phyloP scores from a whole-genome alignment of 2,329 filamentous ascomycete species.

The Alternaria gansuensis region DNA sequence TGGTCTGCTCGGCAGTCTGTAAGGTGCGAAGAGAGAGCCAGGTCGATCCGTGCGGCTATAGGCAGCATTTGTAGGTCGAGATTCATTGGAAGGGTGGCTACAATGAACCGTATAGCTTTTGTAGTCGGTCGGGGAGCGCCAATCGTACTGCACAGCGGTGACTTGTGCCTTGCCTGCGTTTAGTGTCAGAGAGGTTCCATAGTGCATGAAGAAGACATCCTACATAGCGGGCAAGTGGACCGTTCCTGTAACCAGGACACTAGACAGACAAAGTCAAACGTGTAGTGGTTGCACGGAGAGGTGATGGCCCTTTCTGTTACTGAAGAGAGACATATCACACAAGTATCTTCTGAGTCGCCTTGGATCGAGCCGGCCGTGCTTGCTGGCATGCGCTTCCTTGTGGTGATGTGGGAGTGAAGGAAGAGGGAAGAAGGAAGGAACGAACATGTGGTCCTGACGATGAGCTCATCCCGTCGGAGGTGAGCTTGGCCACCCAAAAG shows the following conservation, averaged over 20 bases:
- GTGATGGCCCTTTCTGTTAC: slow-evolving; percentile 77
- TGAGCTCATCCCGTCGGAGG: slow-evolving; percentile 28
- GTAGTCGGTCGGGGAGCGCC: slow-evolving; percentile 61
- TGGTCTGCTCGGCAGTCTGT: slow-evolving; percentile 31
- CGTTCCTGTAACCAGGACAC: slow-evolving; percentile 80
- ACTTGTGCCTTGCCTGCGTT: slow-evolving; percentile 61
- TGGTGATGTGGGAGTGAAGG: slow-evolving; percentile 18
- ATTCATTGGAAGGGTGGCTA: slow-evolving; percentile 26
- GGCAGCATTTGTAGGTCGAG: background rate
- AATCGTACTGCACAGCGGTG: slow-evolving; percentile 71
- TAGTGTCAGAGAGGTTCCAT: background rate
- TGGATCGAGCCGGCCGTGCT: slow-evolving; percentile 23
- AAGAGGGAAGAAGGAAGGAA: background rate
- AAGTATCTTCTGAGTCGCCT: slow-evolving; percentile 54
- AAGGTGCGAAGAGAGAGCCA: slow-evolving; percentile 26
- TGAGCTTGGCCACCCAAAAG: slow-evolving; percentile 30
- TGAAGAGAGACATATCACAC: slow-evolving; percentile 85
- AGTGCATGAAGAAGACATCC: slow-evolving; percentile 47
- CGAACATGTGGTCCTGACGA: slow-evolving; percentile 14
- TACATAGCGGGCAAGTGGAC: slow-evolving; percentile 82
- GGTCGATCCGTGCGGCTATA: background rate
- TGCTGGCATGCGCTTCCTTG: slow-evolving; percentile 39
- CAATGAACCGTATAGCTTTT: slow-evolving; percentile 66
- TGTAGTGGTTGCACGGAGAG: slow-evolving; percentile 78
- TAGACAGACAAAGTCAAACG: slow-evolving; percentile 88